Percentiles rank a stretch among this genome's conserved stretches.
phyloP scores from a whole-genome alignment of 805 yeast species.

The Ogataea naganishii region DNA sequence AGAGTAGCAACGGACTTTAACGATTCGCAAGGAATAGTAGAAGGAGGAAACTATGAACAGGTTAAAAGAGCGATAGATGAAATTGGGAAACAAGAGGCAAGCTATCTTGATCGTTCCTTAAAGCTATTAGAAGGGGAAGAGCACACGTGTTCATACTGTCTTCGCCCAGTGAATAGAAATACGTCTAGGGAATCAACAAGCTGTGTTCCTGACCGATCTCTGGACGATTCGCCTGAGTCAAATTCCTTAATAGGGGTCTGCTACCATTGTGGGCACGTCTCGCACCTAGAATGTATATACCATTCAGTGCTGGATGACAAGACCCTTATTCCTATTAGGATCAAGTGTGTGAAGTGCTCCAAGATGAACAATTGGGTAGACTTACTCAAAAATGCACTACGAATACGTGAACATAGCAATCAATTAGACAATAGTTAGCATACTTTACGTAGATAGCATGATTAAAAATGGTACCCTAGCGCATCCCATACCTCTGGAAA shows the following conservation, averaged over 20 bases:
- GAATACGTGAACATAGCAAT: conserved; percentile 1
- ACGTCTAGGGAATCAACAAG: background rate
- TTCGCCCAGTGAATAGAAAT: too few species aligned
- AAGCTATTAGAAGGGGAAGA: conserved; percentile 5
- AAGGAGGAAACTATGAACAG: conserved; percentile 23
- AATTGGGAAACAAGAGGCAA: conserved; percentile 5
- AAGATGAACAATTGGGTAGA: conserved; percentile 20
- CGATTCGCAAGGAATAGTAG: conserved; percentile 5
- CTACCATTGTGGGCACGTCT: too few species aligned
- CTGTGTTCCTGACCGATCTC: background rate
- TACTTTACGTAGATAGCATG: background rate
- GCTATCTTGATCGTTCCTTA: conserved; percentile 10
- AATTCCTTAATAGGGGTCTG: background rate
- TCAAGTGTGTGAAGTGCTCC: conserved; percentile 16
- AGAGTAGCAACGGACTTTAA: conserved; percentile 4
- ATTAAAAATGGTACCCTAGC: background rate
- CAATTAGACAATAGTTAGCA: background rate
- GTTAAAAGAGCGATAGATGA: conserved; percentile 12
- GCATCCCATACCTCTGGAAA: background rate
- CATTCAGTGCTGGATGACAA: too few species aligned
- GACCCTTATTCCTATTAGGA: conserved; percentile 18
- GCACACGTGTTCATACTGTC: too few species aligned
- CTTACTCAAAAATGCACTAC: conserved; percentile 15
- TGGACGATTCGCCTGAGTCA: background rate
- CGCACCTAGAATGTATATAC: too few species aligned